These are phyloP conservation scores for Arachnopeziza araneosa DNA, from an alignment of 2,329 filamentous ascomycete genomes.

Conservation along the genomic window DNA sequence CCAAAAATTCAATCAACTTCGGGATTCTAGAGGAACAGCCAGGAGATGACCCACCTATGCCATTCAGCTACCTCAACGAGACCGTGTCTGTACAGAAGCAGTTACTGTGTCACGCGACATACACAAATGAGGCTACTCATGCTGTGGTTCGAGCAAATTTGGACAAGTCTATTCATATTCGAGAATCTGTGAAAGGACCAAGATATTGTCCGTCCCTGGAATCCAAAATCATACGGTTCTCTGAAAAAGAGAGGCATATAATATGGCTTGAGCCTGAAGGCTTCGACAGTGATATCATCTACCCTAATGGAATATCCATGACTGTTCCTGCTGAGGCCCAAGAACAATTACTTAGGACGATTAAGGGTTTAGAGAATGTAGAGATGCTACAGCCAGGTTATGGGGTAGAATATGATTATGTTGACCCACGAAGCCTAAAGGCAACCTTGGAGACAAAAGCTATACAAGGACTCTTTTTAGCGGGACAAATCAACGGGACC, in stretches of 20 bases:
- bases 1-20: constrained; percentile 78
- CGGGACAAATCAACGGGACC: constrained; percentile 96
- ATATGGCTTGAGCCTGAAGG: constrained; percentile 98
- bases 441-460: constrained; percentile 92
- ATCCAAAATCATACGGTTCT: constrained; percentile 86
- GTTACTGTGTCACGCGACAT: constrained; percentile 78
- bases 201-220: constrained; percentile 94
- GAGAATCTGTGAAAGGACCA: constrained; percentile 89
- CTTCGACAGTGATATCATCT: constrained; percentile 82
- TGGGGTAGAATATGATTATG: constrained; percentile 97
- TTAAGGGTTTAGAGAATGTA: constrained; percentile 82
- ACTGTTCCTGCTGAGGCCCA: constrained; percentile 88
- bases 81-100: constrained; percentile 74
- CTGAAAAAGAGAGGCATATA: constrained; percentile 73
- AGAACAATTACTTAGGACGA: constrained; percentile 75
- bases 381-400: constrained; percentile 93
- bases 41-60: constrained; percentile 79
- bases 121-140: constrained; percentile 80
- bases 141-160: constrained; percentile 81
- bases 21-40: constrained; percentile 62
- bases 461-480: constrained; percentile 82
- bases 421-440: constrained; percentile 82
- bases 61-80: constrained; percentile 87
- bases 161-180: constrained; percentile 94
- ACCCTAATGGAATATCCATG: constrained; percentile 97